phyloP scores from a whole-genome alignment of 495 filamentous ascomycete genomes.

The Xylaria longipes region DNA sequence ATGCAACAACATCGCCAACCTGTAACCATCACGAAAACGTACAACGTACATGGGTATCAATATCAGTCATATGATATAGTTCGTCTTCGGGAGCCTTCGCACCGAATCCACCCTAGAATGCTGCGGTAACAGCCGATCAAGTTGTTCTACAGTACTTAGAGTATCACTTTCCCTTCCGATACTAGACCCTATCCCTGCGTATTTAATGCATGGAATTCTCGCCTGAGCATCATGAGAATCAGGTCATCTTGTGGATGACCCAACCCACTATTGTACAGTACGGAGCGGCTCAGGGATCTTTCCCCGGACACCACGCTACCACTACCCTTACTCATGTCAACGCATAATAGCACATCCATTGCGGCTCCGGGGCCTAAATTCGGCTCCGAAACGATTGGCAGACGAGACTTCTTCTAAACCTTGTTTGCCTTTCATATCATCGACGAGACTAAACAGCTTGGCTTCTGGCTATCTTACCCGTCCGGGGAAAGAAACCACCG shows the following conservation, averaged over 20 bases:
- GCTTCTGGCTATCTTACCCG: constrained; percentile 16
- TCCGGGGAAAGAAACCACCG: background rate
- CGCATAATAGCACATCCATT: no score
- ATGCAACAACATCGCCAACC: constrained; percentile 7
- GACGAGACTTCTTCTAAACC: background rate
- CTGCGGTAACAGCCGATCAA: background rate
- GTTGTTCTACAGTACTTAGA: no score
- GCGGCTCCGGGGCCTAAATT: no score
- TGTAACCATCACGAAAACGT: background rate
- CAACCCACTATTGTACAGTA: no score
- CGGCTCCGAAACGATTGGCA: background rate
- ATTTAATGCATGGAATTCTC: constrained; percentile 10
- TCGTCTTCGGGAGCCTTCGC: background rate
- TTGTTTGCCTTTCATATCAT: background rate
- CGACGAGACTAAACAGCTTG: background rate
- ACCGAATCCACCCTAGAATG: background rate
- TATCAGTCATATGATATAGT: constrained; percentile 9
- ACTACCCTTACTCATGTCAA: no score
- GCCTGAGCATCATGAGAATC: background rate
- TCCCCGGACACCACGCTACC: no score
- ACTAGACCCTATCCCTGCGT: background rate
- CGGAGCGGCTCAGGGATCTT: background rate
- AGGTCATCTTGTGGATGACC: background rate
- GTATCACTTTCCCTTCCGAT: background rate
- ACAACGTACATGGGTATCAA: background rate